Conservation (phyloP, 1,284 basidiomycete genomes). For the Termitomyces sp. region DNA sequence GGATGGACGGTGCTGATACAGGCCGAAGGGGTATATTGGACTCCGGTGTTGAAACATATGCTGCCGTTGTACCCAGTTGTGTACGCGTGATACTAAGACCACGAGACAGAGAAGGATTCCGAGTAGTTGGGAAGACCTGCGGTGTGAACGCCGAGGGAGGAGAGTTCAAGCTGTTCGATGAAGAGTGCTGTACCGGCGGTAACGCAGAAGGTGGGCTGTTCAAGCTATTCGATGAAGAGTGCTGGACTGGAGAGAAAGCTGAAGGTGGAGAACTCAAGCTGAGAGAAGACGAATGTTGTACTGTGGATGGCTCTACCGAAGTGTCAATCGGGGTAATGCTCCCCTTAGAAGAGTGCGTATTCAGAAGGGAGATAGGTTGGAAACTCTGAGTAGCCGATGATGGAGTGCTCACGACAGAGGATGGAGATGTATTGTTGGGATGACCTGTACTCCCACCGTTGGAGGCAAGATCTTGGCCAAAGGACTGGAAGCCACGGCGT, state of each 20-base stretch:
- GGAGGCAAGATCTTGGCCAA: constrained; percentile 10
- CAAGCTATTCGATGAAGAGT: constrained; percentile 5
- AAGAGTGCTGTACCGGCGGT: constrained; percentile 10
- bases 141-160: constrained; percentile 8
- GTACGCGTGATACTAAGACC: constrained; percentile 6
- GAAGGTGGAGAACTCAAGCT: constrained; percentile 4
- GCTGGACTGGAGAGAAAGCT: constrained; percentile 6
- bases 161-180: constrained; percentile 5
- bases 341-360: constrained; percentile 11
- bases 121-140: constrained; percentile 8
- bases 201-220: constrained; percentile 2
- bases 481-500: constrained; percentile 15
- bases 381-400: constrained; percentile 8
- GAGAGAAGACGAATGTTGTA: constrained; percentile 1
- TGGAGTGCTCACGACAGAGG: constrained; percentile 13
- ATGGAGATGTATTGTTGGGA: constrained; percentile 16
- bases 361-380: constrained; percentile 23
- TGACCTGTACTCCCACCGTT: constrained; percentile 14
- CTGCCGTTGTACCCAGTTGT: constrained; percentile 3
- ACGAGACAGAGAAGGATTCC: constrained; percentile 13
- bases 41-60: neutral
- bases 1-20: neutral
- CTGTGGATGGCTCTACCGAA: neutral
- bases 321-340: neutral
- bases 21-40: neutral